Percentiles rank a stretch among this genome's conserved stretches.
These are phyloP conservation scores for Ochromonas danica DNA, from an alignment of 108 stramenopile genomes.

Conservation along the genomic window DNA sequence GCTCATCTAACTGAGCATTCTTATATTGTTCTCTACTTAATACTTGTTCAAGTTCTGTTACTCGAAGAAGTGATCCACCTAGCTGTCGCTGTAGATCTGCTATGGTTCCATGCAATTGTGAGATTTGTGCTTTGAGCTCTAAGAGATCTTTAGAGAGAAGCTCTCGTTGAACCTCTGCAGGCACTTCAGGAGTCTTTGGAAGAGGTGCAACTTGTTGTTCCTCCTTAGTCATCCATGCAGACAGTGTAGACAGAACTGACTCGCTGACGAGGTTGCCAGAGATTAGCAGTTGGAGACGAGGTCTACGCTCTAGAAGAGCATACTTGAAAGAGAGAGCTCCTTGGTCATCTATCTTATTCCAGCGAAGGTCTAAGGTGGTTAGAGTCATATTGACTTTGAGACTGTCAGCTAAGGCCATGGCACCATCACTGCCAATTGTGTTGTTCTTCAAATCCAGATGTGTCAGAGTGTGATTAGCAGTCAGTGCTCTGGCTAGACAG, in stretches of 20 bases:
- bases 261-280: background rate
- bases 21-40: background rate
- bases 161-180: background rate
- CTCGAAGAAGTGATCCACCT: background rate
- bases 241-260: background rate
- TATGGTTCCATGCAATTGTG: background rate
- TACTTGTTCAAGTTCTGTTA: slow-evolving; percentile 32
- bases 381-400: background rate
- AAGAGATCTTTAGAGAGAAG: background rate
- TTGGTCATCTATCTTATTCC: slow-evolving; percentile 29
- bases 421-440: slow-evolving; percentile 20
- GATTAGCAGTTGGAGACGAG: background rate
- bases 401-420: slow-evolving; percentile 3
- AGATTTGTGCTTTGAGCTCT: background rate
- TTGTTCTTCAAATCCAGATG: slow-evolving; percentile 25
- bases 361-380: background rate
- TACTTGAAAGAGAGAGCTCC: slow-evolving; percentile 6
- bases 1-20: background rate
- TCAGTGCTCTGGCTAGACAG: background rate
- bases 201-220: background rate
- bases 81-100: slow-evolving; percentile 28
- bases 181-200: background rate
- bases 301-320: background rate
- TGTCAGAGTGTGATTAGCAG: background rate
- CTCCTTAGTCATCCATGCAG: background rate